Percentiles rank a stretch among this genome's conserved stretches.
Evolutionary conservation across 192 early-diverging fungal genomes (phyloP).

Genomic region (Linderina pennispora): DNA sequence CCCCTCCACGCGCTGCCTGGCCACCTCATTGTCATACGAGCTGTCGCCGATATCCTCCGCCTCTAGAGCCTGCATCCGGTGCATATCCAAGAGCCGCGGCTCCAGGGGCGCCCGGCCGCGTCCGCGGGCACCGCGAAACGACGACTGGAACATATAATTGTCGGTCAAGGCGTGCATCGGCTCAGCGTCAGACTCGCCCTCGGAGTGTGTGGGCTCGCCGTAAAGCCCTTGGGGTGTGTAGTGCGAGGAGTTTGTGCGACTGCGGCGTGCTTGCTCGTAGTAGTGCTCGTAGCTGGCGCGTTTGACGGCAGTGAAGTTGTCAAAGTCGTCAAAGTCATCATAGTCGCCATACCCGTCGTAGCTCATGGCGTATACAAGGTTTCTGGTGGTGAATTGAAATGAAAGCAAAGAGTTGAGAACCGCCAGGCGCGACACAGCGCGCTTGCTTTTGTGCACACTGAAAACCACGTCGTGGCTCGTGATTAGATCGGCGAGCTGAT

Average conservation of each 20-base stretch:
- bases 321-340: slow-evolving; percentile 36
- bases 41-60: too few relatives aligned
- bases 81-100: slow-evolving; percentile 32
- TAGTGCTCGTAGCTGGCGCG: slow-evolving; percentile 7
- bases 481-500: too few relatives aligned
- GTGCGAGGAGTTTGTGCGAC: slow-evolving; percentile 29
- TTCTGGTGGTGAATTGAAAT: too few relatives aligned
- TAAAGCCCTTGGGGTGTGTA: slow-evolving; percentile 29
- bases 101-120: slow-evolving; percentile 35
- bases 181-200: slow-evolving; percentile 25
- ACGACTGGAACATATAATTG: slow-evolving; percentile 38
- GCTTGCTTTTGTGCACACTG: too few relatives aligned
- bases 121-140: slow-evolving; percentile 30
- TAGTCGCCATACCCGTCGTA: too few relatives aligned
- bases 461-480: too few relatives aligned
- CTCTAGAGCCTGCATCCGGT: too few relatives aligned
- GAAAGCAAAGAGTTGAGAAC: too few relatives aligned
- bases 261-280: slow-evolving; percentile 16
- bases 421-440: too few relatives aligned
- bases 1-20: slow-evolving; percentile 27
- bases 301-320: slow-evolving; percentile 15
- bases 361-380: too few relatives aligned
- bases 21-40: slow-evolving; percentile 27
- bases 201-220: slow-evolving; percentile 28
- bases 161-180: slow-evolving; percentile 29